Percentiles rank a stretch among this genome's conserved stretches.
phyloP scores from a whole-genome alignment of 306 rosid genomes.

The Clitoria ternatea region DNA sequence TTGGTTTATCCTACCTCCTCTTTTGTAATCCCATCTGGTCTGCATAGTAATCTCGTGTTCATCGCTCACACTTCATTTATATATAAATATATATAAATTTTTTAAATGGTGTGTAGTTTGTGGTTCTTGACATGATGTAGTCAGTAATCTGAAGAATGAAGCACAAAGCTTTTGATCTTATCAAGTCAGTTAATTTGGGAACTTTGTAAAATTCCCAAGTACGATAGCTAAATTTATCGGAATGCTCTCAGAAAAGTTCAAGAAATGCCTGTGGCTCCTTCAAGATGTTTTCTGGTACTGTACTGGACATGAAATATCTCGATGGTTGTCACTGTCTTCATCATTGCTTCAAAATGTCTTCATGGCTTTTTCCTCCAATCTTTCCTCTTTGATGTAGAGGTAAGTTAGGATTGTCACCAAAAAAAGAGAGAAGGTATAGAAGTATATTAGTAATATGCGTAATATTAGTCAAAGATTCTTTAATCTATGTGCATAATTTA shows the following conservation, averaged over 20 bases:
- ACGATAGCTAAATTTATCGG: too few species aligned
- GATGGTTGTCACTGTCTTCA: too few species aligned
- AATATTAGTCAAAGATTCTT: too few species aligned
- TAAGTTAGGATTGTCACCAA: too few species aligned
- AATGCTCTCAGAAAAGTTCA: too few species aligned
- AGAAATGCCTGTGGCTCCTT: background rate
- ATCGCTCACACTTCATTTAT: background rate
- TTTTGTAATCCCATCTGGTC: slow-evolving; percentile 14
- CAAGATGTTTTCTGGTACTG: background rate
- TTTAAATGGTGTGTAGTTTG: slow-evolving; percentile 39
- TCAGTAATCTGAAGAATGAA: slow-evolving; percentile 30
- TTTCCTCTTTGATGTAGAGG: too few species aligned
- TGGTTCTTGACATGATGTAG: slow-evolving; percentile 39
- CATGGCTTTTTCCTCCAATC: too few species aligned
- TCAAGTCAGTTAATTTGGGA: background rate
- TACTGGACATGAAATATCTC: background rate
- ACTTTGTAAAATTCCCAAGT: too few species aligned
- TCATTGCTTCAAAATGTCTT: too few species aligned
- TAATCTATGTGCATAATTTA: too few species aligned
- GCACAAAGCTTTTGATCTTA: slow-evolving; percentile 29
- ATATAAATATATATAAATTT: slow-evolving; percentile 13
- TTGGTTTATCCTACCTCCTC: slow-evolving; percentile 26
- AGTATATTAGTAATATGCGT: too few species aligned
- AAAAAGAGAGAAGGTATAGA: too few species aligned
- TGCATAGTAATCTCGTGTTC: background rate